Percentiles rank a stretch among this genome's conserved stretches.
Evolutionary conservation across 2,329 filamentous ascomycete species (phyloP).

Genomic region (Balansia obtecta): DNA sequence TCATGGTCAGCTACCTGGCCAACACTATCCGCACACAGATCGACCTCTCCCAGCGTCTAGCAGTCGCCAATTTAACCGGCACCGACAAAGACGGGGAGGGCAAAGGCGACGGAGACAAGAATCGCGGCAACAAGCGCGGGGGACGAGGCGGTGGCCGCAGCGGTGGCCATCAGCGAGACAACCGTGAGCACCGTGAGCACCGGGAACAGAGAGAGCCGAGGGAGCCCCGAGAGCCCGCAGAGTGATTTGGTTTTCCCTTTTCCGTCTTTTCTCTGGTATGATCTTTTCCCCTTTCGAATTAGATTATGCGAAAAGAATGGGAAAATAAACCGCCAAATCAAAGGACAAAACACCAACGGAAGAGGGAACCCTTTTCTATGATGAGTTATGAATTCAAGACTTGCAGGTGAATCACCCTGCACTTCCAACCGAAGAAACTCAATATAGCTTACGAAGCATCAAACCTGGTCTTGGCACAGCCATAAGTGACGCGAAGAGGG

Average conservation of each 20-base stretch:
- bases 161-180: slow-evolving; percentile 38
- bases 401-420: too few relatives aligned
- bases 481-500: neutral
- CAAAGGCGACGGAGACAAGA: slow-evolving; percentile 31
- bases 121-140: slow-evolving; percentile 37
- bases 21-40: slow-evolving; percentile 99
- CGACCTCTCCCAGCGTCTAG: slow-evolving; percentile 89
- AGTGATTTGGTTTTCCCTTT: slow-evolving; percentile 13
- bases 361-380: neutral
- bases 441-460: neutral
- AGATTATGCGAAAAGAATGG: neutral
- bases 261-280: too few relatives aligned
- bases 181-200: slow-evolving; percentile 17
- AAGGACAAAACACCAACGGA: neutral
- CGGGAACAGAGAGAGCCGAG: slow-evolving; percentile 29
- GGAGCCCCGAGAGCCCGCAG: slow-evolving; percentile 20
- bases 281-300: too few relatives aligned
- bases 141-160: slow-evolving; percentile 38
- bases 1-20: slow-evolving; percentile 94
- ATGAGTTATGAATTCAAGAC: slow-evolving; percentile 1
- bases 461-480: too few relatives aligned
- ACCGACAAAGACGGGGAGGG: slow-evolving; percentile 37
- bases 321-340: neutral
- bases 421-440: neutral
- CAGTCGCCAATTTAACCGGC: slow-evolving; percentile 54